Evolutionary conservation across 441 rosid species (phyloP), one percentile per base, ranked within the genome.

Genomic region (Populus hybrid): DNA sequence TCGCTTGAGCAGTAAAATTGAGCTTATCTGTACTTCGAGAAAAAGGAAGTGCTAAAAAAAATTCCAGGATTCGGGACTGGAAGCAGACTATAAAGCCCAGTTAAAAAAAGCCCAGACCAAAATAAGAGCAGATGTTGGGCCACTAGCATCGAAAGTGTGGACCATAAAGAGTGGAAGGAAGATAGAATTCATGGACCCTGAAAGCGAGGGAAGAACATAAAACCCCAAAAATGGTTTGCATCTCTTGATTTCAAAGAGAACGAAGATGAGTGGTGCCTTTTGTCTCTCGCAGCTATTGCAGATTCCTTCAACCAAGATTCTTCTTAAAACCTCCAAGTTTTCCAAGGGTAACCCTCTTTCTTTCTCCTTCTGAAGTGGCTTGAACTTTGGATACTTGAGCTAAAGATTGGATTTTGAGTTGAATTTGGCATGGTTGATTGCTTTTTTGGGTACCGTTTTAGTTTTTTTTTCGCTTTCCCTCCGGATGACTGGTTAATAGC

Each of bases 201-300:
- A 42, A 30, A 28, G 16, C 6, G 67, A 16, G 9, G 32, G 76
- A 30, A 38, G 46, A 50, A 50, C 57, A 50, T 50, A 50, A 46
- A 50, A 14, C 57, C 6, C 57, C 57, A 4, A 14, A 46, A 46
- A 46, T 12, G 57, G 57, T 46, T 46, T 46, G 50, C 16, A 42
- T 50, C 57, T 50, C 57, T 50, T 50, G 57, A 14, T 16, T 50
- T 14, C 57, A 50, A 53, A 67, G 75, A 75, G 61, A 14, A 69
- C 26, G 35, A 20, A 26, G 46, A 79, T 87, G 86, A 80, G 75
- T 64, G 79, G 81, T n/a, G 74, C 82, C 23, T 80, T 67, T 35
- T 68, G 77, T 68, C 69, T 86, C 20, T 69, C 78, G 69, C 85
- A 84, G 75, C 82, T 76, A 6, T 79, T 87, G 77, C 85, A 80